Evolutionary conservation across 148 eudicot species (phyloP).

Genomic region (Dianthus caryophyllus): DNA sequence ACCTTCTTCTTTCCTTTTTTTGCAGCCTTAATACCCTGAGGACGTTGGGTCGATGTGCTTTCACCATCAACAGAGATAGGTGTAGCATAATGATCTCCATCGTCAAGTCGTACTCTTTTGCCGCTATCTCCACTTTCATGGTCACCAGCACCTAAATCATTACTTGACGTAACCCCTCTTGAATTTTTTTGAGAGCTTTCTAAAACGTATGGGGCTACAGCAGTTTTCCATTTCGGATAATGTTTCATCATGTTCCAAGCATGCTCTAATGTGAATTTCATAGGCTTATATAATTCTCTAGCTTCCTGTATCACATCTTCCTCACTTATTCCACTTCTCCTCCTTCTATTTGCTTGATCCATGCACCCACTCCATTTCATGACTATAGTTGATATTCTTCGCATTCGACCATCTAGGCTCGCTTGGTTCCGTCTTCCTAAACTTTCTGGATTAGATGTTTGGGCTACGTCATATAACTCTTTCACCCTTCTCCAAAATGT

Average conservation of each 20-base stretch:
- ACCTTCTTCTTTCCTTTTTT: neutral
- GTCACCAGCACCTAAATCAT: too few species aligned
- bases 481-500: too few species aligned
- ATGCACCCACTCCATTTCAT: too few species aligned
- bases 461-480: neutral
- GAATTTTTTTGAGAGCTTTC: too few species aligned
- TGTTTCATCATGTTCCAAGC: neutral
- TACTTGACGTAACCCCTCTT: too few species aligned
- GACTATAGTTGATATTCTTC: too few species aligned
- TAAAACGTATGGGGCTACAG: neutral
- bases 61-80: neutral
- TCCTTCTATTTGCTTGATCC: neutral
- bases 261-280: neutral
- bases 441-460: neutral
- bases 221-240: neutral
- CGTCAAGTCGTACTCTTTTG: too few species aligned
- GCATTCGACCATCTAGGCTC: neutral
- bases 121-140: too few species aligned
- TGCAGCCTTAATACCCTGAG: too few species aligned
- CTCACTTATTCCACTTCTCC: too few species aligned
- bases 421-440: neutral
- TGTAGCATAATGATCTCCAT: neutral
- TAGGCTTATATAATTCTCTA: neutral
- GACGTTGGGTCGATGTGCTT: neutral
- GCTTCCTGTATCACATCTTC: neutral